These are phyloP conservation scores for Papiliotrema fonsecae DNA, from an alignment of 1,284 basidiomycete species.

Conservation along the genomic window DNA sequence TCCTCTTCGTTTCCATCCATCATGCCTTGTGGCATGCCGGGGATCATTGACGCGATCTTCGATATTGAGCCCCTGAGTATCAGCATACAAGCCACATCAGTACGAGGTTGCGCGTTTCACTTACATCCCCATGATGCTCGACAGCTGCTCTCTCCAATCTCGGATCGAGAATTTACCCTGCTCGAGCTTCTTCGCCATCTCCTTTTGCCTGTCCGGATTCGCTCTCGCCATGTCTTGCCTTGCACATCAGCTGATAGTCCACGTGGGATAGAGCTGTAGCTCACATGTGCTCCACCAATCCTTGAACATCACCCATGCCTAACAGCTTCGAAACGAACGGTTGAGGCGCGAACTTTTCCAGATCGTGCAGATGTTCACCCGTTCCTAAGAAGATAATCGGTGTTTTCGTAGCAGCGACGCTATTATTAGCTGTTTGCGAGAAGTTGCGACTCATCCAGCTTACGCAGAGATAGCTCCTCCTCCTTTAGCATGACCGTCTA, in stretches of 20 bases:
- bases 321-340: conserved; percentile 97
- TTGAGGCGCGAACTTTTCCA: conserved; percentile 91
- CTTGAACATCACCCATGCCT: conserved; percentile 93
- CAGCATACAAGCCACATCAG: too few species aligned
- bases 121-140: conserved; percentile 95
- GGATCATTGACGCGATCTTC: conserved; percentile 99
- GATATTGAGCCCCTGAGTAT: conserved; percentile 80
- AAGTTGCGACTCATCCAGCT: conserved; percentile 27
- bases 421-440: conserved; percentile 36
- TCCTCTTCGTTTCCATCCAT: conserved; percentile 91
- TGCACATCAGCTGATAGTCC: background rate
- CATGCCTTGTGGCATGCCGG: conserved; percentile 85
- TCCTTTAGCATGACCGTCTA: conserved; percentile 99
- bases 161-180: conserved; percentile 94
- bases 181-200: conserved; percentile 96
- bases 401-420: conserved; percentile 95
- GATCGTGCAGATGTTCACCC: conserved; percentile 92
- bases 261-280: conserved; percentile 4
- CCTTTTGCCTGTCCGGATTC: conserved; percentile 94
- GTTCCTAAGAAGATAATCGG: conserved; percentile 99
- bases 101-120: too few species aligned
- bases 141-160: conserved; percentile 96
- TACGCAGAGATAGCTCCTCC: conserved; percentile 99
- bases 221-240: conserved; percentile 80
- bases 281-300: conserved; percentile 90